Conservation (phyloP, 768 basidiomycete genomes). For the Termitomyces heimii region DNA sequence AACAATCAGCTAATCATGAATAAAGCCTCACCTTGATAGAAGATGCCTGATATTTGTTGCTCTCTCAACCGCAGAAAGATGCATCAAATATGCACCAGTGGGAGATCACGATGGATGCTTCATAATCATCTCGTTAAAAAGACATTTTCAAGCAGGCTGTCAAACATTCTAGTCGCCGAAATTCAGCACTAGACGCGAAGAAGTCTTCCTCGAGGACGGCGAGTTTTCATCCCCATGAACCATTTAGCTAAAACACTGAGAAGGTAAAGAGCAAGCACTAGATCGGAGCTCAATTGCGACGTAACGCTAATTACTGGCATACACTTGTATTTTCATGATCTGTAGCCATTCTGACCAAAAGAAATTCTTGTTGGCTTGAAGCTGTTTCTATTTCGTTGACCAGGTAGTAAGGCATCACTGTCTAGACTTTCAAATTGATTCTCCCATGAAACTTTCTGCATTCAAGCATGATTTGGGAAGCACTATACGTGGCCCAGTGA, state of each 20-base stretch:
- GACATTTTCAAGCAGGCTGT: not conserved
- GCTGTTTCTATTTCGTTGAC: not conserved
- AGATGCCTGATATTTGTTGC: not conserved
- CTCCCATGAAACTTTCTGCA: not conserved
- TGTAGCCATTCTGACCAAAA: not conserved
- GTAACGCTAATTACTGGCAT: not conserved
- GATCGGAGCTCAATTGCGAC: not conserved
- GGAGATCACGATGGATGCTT: not conserved
- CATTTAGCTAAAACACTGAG: too few species aligned
- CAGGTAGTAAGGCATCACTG: too few species aligned
- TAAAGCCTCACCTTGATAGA: not conserved
- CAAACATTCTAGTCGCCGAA: not conserved
- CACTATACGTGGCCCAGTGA: not conserved
- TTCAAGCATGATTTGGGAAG: not conserved
- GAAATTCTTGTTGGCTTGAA: not conserved
- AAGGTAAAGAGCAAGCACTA: not conserved
- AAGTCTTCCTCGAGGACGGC: not conserved
- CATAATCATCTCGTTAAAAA: too few species aligned
- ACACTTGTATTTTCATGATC: not conserved
- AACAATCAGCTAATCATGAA: not conserved
- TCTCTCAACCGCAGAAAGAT: not conserved
- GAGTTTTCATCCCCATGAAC: not conserved
- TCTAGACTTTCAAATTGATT: too few species aligned
- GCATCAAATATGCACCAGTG: not conserved
- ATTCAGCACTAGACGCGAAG: not conserved